Evolutionary conservation across 2,329 filamentous ascomycete species (phyloP).

Genomic region (Pyrenophora seminiperda): DNA sequence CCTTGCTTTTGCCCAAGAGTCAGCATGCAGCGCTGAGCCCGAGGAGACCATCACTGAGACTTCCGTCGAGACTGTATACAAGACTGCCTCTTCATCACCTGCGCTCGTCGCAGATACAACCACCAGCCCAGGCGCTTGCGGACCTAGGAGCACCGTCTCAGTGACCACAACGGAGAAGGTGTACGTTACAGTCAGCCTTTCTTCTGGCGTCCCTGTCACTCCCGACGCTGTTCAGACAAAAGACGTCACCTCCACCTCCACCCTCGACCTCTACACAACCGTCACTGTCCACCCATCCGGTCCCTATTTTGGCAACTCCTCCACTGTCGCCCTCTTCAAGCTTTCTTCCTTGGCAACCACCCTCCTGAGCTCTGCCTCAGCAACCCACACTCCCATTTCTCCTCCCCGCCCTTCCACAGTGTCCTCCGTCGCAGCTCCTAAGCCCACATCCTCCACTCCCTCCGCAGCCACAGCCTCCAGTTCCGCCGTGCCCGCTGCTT

Average conservation of each 20-base stretch:
- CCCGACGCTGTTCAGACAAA: slow-evolving; percentile 13
- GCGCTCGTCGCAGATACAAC: slow-evolving; percentile 2
- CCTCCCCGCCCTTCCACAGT: slow-evolving; percentile 1
- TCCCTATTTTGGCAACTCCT: slow-evolving; percentile 12
- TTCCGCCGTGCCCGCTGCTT: slow-evolving; percentile 4
- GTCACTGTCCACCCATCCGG: slow-evolving; percentile 21
- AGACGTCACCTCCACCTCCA: slow-evolving; percentile 22
- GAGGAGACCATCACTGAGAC: slow-evolving; percentile 26
- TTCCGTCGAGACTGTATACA: slow-evolving; percentile 15
- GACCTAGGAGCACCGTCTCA: slow-evolving; percentile 22
- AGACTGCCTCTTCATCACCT: slow-evolving; percentile 6
- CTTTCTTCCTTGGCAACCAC: neutral
- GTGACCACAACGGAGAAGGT: slow-evolving; percentile 25
- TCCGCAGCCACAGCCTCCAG: slow-evolving; percentile 6
- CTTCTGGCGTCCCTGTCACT: slow-evolving; percentile 5
- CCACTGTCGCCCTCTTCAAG: slow-evolving; percentile 15
- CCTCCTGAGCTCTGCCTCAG: neutral
- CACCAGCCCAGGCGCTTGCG: slow-evolving; percentile 8
- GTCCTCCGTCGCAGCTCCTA: neutral
- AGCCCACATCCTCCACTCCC: slow-evolving; percentile 1
- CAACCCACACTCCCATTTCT: neutral
- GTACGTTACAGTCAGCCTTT: slow-evolving; percentile 29
- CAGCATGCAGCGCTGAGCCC: slow-evolving; percentile 17
- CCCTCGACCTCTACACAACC: slow-evolving; percentile 19
- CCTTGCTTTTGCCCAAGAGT: slow-evolving; percentile 31